Percentiles rank a stretch among this genome's conserved stretches.
Evolutionary conservation across 495 filamentous ascomycete species (phyloP).

Genomic region (Thermothielavioides terrestris): DNA sequence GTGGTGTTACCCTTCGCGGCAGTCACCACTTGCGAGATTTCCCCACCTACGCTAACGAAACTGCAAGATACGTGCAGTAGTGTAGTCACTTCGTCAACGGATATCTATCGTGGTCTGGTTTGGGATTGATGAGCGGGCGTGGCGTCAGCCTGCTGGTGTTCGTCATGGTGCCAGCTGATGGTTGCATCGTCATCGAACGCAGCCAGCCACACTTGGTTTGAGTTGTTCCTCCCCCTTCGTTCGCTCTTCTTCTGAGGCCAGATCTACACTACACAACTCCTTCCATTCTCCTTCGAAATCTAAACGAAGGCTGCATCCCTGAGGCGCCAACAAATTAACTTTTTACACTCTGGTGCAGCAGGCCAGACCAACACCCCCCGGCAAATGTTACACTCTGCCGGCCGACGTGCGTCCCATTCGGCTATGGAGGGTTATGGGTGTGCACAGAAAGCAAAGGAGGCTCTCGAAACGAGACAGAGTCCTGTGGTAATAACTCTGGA

Average conservation of each 20-base stretch:
- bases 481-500: neutral
- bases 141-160: neutral
- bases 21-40: neutral
- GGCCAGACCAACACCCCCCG: neutral
- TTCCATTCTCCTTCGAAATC: no score
- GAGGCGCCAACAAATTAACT: constrained; percentile 1
- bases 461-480: neutral
- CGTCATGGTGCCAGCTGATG: neutral
- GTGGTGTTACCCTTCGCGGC: neutral
- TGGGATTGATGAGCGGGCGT: no score
- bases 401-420: neutral
- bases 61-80: no score
- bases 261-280: no score
- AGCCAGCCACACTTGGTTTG: neutral
- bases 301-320: constrained; percentile 1
- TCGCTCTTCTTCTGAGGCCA: no score
- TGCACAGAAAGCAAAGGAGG: neutral
- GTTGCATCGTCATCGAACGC: neutral
- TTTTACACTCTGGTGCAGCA: neutral
- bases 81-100: no score
- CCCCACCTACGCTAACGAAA: no score
- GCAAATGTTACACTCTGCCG: constrained; percentile 1
- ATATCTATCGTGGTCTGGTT: no score
- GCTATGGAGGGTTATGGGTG: neutral
- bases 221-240: no score